Evolutionary conservation across 192 early-diverging fungal genomes (phyloP), one percentile per base, ranked within the genome.

Genomic region (Rhizophagus clarus): DNA sequence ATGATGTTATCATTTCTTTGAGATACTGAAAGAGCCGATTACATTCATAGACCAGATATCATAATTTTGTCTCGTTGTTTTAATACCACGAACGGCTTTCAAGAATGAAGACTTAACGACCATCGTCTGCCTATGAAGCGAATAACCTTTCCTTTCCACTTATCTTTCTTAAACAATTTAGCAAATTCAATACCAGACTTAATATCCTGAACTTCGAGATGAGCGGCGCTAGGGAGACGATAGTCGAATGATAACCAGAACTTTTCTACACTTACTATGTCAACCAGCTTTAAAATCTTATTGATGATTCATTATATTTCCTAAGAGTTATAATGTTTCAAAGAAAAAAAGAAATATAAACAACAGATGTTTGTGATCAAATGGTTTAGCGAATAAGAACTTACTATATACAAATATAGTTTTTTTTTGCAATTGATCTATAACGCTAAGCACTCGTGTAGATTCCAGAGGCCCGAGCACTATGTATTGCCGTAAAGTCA

Each of bases 391-490:
- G n/a, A n/a, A 51, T 7, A 10, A 10, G 49, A 72, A 80, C 79
- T 80, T 80, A 80, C 79, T 80, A 80, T 7, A 80, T 63, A 32
- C 79, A 80, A 66, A 72, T 34, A 66, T 61, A 74, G 4, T 3
- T 76, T 76, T 42, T 3, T 37, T n/a, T 20, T 64, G 0, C 37
- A 80, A 66, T 60, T 80, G 49, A 14, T 80, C 79, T 56, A 64
- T 26, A 74, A 74, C 5, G 64, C 3, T 4, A 4, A 72, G 62
- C 51, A 73, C 71, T 22, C 79, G 79, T 1, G 79, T 74, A 73
- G 79, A 80, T 80, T 22, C 79, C 79, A 2, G 71, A 80, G 79
- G 79, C 79, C 34, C 79, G 51, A 20, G 70, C 28, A 1, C 79
- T 71, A 62, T 80, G 63, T 72, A 80, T 45, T 56, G 61, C 60